These are phyloP conservation scores for Penicillium corylophilum DNA, from an alignment of 2,329 filamentous ascomycete genomes.

Conservation along the genomic window DNA sequence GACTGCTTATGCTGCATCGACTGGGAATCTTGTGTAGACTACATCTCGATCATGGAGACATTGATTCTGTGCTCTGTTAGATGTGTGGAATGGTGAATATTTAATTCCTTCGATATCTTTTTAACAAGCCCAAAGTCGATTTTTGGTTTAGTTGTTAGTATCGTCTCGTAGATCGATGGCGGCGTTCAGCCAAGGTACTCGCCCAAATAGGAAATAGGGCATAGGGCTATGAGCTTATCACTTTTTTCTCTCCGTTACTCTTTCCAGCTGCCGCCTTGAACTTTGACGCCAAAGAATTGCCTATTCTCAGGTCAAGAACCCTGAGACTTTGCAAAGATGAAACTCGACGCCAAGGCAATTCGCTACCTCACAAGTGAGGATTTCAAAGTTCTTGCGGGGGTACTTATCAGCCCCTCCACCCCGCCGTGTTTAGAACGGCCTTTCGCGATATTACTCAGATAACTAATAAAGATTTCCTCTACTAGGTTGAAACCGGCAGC, in stretches of 20 bases:
- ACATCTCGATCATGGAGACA: background rate
- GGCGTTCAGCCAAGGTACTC: slow-evolving; percentile 4
- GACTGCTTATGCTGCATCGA: background rate
- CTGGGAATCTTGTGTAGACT: slow-evolving; percentile 12
- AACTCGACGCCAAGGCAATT: slow-evolving; percentile 89
- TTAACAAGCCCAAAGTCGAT: background rate
- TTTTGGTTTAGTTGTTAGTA: background rate
- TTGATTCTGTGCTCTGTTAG: background rate
- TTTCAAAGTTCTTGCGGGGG: slow-evolving; percentile 91
- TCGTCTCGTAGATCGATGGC: background rate
- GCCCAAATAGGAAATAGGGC: slow-evolving; percentile 37
- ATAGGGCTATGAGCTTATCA: slow-evolving; percentile 38
- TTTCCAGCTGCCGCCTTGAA: slow-evolving; percentile 1
- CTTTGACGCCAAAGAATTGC: slow-evolving; percentile 1
- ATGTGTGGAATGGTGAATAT: background rate
- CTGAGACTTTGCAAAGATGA: slow-evolving; percentile 60
- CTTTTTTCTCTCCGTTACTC: slow-evolving; percentile 28
- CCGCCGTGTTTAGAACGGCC: slow-evolving; percentile 19
- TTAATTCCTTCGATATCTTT: background rate
- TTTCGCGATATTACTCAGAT: slow-evolving; percentile 4
- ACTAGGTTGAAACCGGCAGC: slow-evolving; percentile 84
- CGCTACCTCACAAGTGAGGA: slow-evolving; percentile 90
- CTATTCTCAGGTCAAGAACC: background rate
- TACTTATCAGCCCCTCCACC: slow-evolving; percentile 50
- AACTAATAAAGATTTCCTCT: background rate